Evolutionary conservation across 2,329 filamentous ascomycete species (phyloP).

Genomic region (Alternaria solani): DNA sequence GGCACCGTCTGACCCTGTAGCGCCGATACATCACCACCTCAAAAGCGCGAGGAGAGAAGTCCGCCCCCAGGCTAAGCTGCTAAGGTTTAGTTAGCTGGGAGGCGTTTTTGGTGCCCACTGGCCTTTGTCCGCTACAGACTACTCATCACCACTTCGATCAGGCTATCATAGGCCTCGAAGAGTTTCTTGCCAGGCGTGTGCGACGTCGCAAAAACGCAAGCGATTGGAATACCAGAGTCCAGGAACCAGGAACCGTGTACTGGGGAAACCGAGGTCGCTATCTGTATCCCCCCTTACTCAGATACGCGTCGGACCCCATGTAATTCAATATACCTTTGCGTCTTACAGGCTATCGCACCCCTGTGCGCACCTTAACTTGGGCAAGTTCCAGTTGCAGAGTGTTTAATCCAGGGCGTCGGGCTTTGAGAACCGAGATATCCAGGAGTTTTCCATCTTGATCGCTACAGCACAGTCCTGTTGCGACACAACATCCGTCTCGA

Average conservation of each 20-base stretch:
- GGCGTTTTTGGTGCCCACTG: neutral
- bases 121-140: neutral
- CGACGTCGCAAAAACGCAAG: neutral
- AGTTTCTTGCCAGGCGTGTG: neutral
- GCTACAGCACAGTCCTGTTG: neutral
- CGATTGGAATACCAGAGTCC: slow-evolving; percentile 1
- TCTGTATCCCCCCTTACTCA: neutral
- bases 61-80: neutral
- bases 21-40: neutral
- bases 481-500: neutral
- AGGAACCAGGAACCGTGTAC: neutral
- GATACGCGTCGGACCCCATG: slow-evolving; percentile 9
- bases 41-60: neutral
- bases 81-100: slow-evolving; percentile 1
- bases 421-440: neutral
- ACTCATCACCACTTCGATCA: neutral
- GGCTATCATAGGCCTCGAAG: neutral
- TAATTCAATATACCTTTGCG: neutral
- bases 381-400: neutral
- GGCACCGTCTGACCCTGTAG: neutral
- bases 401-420: neutral
- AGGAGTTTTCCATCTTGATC: neutral
- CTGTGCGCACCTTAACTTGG: neutral
- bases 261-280: neutral
- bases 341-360: slow-evolving; percentile 4